Evolutionary conservation across 2,329 filamentous ascomycete genomes (phyloP).

Genomic region (Aspergillus candidus): DNA sequence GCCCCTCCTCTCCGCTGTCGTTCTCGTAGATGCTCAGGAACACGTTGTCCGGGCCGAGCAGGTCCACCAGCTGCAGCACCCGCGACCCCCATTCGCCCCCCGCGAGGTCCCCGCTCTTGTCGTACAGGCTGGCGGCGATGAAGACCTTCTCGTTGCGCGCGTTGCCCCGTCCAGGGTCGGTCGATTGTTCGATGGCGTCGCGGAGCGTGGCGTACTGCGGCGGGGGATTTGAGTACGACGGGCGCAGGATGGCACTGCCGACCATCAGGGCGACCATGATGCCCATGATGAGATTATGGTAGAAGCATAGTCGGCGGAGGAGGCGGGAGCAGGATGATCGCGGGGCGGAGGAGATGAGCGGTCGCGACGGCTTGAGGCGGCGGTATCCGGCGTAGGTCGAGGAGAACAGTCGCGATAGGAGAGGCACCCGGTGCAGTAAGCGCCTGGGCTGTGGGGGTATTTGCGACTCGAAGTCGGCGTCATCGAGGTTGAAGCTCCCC

Average conservation of each 20-base stretch:
- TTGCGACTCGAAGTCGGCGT: constrained; percentile 38
- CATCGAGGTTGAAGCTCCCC: constrained; percentile 38
- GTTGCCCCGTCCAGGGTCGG: constrained; percentile 43
- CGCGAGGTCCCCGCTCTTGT: constrained; percentile 55
- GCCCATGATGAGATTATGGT: constrained; percentile 6
- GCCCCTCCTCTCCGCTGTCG: constrained; percentile 55
- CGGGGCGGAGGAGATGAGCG: constrained; percentile 15
- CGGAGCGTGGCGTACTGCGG: constrained; percentile 44
- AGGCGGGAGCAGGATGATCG: constrained; percentile 22
- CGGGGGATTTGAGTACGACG: constrained; percentile 52
- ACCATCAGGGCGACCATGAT: constrained; percentile 21
- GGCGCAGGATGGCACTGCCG: constrained; percentile 45
- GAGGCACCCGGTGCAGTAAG: constrained; percentile 16
- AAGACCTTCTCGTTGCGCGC: constrained; percentile 60
- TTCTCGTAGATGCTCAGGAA: constrained; percentile 71
- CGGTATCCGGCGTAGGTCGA: constrained; percentile 26
- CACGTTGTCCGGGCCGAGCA: constrained; percentile 62
- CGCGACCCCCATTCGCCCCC: constrained; percentile 59
- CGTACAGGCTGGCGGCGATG: constrained; percentile 66
- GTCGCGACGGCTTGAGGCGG: constrained; percentile 23
- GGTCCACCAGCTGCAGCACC: constrained; percentile 56
- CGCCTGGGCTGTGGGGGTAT: constrained; percentile 22
- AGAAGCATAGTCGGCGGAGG: constrained; percentile 27
- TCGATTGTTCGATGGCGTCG: constrained; percentile 24
- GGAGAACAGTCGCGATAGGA: constrained; percentile 24